Evolutionary conservation across 768 basidiomycete species (phyloP).

Genomic region (Boletus speciosus): DNA sequence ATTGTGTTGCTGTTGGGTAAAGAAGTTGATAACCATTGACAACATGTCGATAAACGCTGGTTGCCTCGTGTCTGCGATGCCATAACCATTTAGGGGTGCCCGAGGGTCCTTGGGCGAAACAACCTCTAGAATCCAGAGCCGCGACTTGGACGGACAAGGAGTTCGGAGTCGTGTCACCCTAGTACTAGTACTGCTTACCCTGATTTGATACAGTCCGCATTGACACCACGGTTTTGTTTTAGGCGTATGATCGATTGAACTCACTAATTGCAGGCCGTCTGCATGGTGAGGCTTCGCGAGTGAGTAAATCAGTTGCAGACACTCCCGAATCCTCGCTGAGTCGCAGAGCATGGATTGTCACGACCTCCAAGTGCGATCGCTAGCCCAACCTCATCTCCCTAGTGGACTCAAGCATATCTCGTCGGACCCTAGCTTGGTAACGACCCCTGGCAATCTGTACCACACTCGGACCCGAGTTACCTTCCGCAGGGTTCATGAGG

Average conservation of each 20-base stretch:
- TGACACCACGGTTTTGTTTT: background rate
- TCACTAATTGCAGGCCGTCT: too few species aligned
- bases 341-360: background rate
- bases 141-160: background rate
- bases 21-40: background rate
- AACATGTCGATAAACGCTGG: background rate
- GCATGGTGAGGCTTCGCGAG: too few species aligned
- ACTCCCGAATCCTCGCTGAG: background rate
- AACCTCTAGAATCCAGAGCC: too few species aligned
- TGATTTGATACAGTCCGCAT: background rate
- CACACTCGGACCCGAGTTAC: background rate
- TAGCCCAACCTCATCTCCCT: background rate
- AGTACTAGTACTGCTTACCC: too few species aligned
- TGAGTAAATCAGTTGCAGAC: background rate
- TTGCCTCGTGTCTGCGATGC: background rate
- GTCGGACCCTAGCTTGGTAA: background rate
- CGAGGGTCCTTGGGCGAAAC: background rate
- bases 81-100: background rate
- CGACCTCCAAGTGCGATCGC: background rate
- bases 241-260: background rate
- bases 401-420: background rate
- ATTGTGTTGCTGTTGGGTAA: background rate
- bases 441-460: too few species aligned
- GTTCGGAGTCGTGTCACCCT: too few species aligned
- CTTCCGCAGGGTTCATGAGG: background rate